phyloP scores from a whole-genome alignment of 2,329 filamentous ascomycete genomes.

The Epichloe gansuensis region DNA sequence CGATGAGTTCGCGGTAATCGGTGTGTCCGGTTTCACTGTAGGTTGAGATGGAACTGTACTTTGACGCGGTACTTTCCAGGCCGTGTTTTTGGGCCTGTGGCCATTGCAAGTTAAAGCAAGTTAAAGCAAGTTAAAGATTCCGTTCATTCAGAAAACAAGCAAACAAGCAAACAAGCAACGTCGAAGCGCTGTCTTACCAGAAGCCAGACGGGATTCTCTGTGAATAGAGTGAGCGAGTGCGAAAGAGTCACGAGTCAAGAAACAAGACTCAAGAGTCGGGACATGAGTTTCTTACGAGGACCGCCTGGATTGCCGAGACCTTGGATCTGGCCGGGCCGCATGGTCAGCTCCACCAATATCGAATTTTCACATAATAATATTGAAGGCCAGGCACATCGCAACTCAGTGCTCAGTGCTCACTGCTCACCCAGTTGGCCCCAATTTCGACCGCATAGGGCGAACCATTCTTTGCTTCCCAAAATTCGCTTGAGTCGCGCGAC shows the following conservation, averaged over 20 bases:
- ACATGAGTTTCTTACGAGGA: slow-evolving; percentile 10
- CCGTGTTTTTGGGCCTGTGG: slow-evolving; percentile 41
- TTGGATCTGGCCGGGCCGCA: slow-evolving; percentile 14
- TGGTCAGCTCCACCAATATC: not conserved
- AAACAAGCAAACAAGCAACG: not conserved
- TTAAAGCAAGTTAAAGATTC: not conserved
- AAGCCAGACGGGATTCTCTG: slow-evolving; percentile 51
- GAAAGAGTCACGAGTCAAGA: no score
- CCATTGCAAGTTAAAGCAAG: not conserved
- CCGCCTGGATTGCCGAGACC: slow-evolving; percentile 13
- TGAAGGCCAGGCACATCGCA: not conserved
- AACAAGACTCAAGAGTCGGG: not conserved
- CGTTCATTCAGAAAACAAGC: not conserved
- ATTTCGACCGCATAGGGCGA: slow-evolving; percentile 47
- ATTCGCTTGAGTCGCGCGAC: slow-evolving; percentile 43
- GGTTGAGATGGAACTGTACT: slow-evolving; percentile 45
- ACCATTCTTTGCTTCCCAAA: slow-evolving; percentile 42
- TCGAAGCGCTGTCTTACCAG: slow-evolving; percentile 18
- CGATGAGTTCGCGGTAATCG: slow-evolving; percentile 38
- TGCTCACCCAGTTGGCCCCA: slow-evolving; percentile 51
- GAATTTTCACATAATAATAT: no score
- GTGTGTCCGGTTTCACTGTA: slow-evolving; percentile 45
- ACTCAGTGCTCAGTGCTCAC: slow-evolving; percentile 10
- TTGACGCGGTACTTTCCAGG: slow-evolving; percentile 42
- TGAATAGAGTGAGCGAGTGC: slow-evolving; percentile 5